Conservation (phyloP, 2,329 filamentous ascomycete species). For the Pseudonectria buxi region DNA sequence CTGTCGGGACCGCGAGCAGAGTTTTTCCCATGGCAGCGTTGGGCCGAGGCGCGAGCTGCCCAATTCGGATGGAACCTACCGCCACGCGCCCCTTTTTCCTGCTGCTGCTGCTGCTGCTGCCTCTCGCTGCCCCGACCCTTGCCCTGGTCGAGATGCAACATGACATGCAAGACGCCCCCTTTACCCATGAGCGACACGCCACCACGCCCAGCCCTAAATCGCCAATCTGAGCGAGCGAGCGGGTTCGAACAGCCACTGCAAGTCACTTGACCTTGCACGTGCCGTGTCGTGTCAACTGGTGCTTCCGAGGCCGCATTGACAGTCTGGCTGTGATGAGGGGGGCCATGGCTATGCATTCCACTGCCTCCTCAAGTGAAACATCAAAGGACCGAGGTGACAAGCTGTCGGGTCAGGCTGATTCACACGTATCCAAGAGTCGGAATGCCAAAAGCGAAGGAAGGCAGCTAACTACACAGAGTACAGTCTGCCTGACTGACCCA, state of each 20-base stretch:
- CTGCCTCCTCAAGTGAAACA: slow-evolving; percentile 8
- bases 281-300: too few species aligned
- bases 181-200: too few species aligned
- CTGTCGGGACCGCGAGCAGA: slow-evolving; percentile 26
- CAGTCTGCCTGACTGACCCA: too few species aligned
- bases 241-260: slow-evolving; percentile 12
- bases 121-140: slow-evolving; percentile 4
- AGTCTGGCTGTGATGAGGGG: slow-evolving; percentile 12
- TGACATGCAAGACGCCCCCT: too few species aligned
- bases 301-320: slow-evolving; percentile 8
- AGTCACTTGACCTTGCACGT: slow-evolving; percentile 18
- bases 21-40: slow-evolving; percentile 7
- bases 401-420: slow-evolving; percentile 9
- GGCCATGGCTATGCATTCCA: slow-evolving; percentile 5
- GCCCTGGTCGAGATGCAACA: too few species aligned
- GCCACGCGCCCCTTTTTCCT: slow-evolving; percentile 4
- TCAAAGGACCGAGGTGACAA: slow-evolving; percentile 6
- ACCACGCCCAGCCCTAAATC: too few species aligned
- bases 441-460: too few species aligned
- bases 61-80: slow-evolving; percentile 1
- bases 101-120: slow-evolving; percentile 7
- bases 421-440: slow-evolving; percentile 1
- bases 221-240: slow-evolving; percentile 17
- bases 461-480: too few species aligned
- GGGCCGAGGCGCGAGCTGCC: too few species aligned